Conservation (phyloP, 164 flowering plant species). For the Kalanchoe fedtschenkoi region DNA sequence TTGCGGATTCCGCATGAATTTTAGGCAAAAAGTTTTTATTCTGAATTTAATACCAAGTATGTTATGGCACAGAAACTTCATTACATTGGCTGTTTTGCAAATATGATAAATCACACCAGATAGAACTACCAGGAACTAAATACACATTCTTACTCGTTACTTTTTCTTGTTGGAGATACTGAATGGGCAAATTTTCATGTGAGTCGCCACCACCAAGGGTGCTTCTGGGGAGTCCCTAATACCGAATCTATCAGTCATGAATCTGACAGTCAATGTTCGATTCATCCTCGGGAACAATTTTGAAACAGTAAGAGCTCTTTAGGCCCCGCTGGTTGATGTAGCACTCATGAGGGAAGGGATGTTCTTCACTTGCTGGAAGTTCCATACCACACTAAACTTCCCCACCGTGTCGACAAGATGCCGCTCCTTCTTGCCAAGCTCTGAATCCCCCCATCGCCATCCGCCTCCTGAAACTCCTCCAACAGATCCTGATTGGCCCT, state of each 20-base stretch:
- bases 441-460: constrained; percentile 28
- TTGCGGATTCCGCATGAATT: too few relatives aligned
- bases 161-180: constrained; percentile 26
- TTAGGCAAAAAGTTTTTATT: too few relatives aligned
- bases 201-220: constrained; percentile 45
- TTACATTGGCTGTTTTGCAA: too few relatives aligned
- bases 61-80: too few relatives aligned
- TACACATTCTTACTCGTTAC: too few relatives aligned
- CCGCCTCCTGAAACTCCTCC: constrained; percentile 41
- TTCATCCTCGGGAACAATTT: constrained; percentile 9
- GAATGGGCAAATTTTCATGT: constrained; percentile 39
- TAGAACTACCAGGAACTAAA: too few relatives aligned
- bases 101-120: too few relatives aligned
- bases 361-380: constrained; percentile 9
- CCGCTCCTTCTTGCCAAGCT: constrained; percentile 17
- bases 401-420: constrained; percentile 9
- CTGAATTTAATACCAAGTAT: too few relatives aligned
- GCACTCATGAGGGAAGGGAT: constrained; percentile 4
- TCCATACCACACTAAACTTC: constrained; percentile 8
- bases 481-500: constrained; percentile 21
- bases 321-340: constrained; percentile 7
- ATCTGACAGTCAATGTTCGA: constrained; percentile 10
- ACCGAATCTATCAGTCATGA: constrained; percentile 10
- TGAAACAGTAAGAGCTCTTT: constrained; percentile 7
- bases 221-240: constrained; percentile 34